Evolutionary conservation across 2,329 filamentous ascomycete genomes (phyloP).

Genomic region (Trichoderma harzianum): DNA sequence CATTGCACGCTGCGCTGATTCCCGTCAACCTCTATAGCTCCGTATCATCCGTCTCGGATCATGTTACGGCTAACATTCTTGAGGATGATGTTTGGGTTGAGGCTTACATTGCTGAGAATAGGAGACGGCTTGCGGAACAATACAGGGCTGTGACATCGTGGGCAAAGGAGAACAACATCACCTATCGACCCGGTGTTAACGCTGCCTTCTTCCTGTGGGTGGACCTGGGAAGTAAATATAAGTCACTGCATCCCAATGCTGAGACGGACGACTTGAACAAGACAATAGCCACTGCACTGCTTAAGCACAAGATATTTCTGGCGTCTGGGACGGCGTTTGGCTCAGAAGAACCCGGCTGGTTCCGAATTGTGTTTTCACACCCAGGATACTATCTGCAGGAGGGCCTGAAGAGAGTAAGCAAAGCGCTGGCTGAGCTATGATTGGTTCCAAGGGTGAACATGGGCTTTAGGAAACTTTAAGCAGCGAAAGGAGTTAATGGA

Average conservation of each 20-base stretch:
- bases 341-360: constrained; percentile 37
- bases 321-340: constrained; percentile 36
- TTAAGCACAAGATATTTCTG: constrained; percentile 34
- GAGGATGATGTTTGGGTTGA: constrained; percentile 42
- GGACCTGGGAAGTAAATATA: constrained; percentile 38
- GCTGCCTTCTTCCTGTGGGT: constrained; percentile 56
- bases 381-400: constrained; percentile 28
- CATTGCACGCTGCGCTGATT: constrained; percentile 37
- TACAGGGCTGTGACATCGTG: constrained; percentile 37
- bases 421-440: background rate
- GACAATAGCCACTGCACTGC: constrained; percentile 27
- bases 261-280: constrained; percentile 24
- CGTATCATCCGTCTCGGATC: constrained; percentile 41
- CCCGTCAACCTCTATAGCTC: constrained; percentile 42
- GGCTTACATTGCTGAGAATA: constrained; percentile 43
- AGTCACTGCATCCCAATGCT: constrained; percentile 20
- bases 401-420: constrained; percentile 18
- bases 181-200: constrained; percentile 45
- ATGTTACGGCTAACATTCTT: constrained; percentile 39
- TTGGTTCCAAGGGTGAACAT: background rate
- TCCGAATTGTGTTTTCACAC: constrained; percentile 39
- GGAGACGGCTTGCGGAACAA: constrained; percentile 34
- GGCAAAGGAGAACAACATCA: constrained; percentile 38
- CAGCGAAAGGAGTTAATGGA: background rate
- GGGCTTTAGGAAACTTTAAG: background rate